Conservation (phyloP, 2,329 filamentous ascomycete genomes). For the Emericellopsis atlantica region DNA sequence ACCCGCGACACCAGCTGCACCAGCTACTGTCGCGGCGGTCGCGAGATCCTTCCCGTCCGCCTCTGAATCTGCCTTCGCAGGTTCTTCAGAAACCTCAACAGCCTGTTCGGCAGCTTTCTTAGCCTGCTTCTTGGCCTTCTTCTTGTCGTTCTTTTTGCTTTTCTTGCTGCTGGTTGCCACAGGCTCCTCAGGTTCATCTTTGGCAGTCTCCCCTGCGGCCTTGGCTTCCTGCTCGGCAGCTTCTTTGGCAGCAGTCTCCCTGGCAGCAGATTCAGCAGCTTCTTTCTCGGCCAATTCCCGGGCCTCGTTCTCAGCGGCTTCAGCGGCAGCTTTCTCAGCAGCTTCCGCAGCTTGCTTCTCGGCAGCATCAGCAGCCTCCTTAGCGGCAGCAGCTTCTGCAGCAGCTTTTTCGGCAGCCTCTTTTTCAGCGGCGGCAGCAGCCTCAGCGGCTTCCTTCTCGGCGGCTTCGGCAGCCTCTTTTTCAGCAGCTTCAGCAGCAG, state of each 20-base stretch:
- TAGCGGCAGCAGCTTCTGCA: no score
- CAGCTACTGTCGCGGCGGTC: not conserved
- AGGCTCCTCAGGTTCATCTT: not conserved
- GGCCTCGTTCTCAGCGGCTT: slow-evolving; percentile 1
- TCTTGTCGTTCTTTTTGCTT: not conserved
- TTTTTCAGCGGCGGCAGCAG: not conserved
- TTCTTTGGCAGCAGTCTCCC: slow-evolving; percentile 1
- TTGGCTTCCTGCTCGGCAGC: not conserved
- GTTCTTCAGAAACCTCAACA: not conserved
- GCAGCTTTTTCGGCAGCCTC: not conserved
- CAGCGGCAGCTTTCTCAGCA: not conserved
- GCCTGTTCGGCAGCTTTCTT: not conserved
- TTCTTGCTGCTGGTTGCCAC: not conserved
- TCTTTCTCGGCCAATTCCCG: not conserved
- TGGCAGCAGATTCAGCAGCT: not conserved
- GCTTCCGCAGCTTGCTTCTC: slow-evolving; percentile 1
- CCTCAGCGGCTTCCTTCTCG: not conserved
- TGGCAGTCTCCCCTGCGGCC: not conserved
- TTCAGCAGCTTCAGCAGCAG: not conserved
- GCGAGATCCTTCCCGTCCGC: not conserved
- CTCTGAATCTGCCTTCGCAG: not conserved
- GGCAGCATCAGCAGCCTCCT: not conserved
- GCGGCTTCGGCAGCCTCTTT: not conserved
- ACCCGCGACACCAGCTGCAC: not conserved
- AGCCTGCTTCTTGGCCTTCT: not conserved